A percentile compares a stretch with the other conserved stretches of the same genome.
Conservation (phyloP, 768 basidiomycete genomes). For the Amanita inopinata region DNA sequence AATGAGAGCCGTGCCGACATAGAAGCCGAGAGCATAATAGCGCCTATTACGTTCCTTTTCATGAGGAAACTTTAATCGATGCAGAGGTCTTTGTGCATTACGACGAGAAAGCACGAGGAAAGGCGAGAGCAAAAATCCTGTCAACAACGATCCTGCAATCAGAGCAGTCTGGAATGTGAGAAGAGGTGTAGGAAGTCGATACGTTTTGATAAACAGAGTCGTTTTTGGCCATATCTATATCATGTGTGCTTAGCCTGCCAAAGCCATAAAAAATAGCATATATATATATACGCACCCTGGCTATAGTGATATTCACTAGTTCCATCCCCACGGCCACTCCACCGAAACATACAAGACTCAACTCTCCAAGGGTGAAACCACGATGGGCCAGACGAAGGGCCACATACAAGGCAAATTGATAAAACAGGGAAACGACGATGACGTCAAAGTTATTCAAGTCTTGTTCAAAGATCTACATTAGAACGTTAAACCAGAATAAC, state of each 20-base stretch:
- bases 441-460: slow-evolving; percentile 77
- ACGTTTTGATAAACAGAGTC: slow-evolving; percentile 83
- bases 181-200: slow-evolving; percentile 85
- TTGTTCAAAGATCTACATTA: slow-evolving; percentile 23
- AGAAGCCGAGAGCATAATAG: slow-evolving; percentile 79
- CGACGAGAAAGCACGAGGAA: slow-evolving; percentile 86
- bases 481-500: slow-evolving; percentile 3
- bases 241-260: too few relatives aligned
- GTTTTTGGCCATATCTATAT: slow-evolving; percentile 68
- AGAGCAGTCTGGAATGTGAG: slow-evolving; percentile 88
- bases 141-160: slow-evolving; percentile 83
- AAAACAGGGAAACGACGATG: slow-evolving; percentile 64
- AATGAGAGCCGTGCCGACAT: slow-evolving; percentile 64
- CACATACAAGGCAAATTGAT: slow-evolving; percentile 85
- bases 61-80: slow-evolving; percentile 72
- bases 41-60: slow-evolving; percentile 68
- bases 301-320: slow-evolving; percentile 73
- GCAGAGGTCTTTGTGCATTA: slow-evolving; percentile 79
- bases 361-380: slow-evolving; percentile 93
- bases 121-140: slow-evolving; percentile 93
- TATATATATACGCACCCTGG: slow-evolving; percentile 44
- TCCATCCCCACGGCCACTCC: slow-evolving; percentile 84
- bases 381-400: slow-evolving; percentile 84
- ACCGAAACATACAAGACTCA: slow-evolving; percentile 82
- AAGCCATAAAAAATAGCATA: not conserved